These are phyloP conservation scores for Colletotrichum lentis DNA, from an alignment of 2,329 filamentous ascomycete species.

Conservation along the genomic window DNA sequence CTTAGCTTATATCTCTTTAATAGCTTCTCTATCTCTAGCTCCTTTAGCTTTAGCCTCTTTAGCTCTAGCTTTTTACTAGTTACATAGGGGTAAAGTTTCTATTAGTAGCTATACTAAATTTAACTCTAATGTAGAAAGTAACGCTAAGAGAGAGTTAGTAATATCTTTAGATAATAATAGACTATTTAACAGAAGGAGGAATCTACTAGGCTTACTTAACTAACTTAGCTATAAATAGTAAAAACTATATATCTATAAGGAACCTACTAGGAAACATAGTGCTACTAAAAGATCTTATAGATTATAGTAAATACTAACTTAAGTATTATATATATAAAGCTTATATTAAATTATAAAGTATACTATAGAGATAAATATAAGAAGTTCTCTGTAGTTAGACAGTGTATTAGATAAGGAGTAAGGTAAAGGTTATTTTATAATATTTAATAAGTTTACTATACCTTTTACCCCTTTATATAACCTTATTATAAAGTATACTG, in stretches of 20 bases:
- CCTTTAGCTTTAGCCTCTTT: background rate
- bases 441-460: conserved; percentile 1
- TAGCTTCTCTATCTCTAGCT: background rate
- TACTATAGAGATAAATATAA: background rate
- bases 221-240: background rate
- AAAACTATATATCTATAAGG: background rate
- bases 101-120: background rate
- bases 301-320: background rate
- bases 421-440: background rate
- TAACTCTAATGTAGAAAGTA: conserved; percentile 1
- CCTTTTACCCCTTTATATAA: background rate
- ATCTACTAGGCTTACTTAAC: background rate
- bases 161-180: background rate
- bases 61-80: background rate
- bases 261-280: background rate
- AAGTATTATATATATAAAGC: background rate
- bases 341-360: background rate
- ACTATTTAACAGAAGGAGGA: background rate
- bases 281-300: background rate
- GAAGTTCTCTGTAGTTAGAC: background rate
- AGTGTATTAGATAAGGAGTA: conserved; percentile 3
- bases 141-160: background rate
- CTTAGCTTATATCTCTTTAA: background rate
- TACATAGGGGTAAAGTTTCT: background rate
- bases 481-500: background rate